Base-by-base conservation (phyloP, 495 filamentous ascomycete genomes). In the Xylaria grammica region DNA sequence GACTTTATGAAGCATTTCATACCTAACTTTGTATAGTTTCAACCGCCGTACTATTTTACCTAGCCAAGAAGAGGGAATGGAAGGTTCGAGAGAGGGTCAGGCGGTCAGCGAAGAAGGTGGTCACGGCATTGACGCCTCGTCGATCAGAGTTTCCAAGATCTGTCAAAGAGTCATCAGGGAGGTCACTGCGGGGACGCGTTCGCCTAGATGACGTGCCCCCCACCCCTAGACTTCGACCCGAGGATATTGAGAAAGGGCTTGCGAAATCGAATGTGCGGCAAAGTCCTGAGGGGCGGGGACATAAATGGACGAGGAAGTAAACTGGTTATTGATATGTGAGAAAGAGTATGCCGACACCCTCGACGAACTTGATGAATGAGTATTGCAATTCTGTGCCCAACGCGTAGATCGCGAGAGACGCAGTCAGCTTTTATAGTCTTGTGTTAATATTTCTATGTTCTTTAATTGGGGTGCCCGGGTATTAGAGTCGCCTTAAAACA, bases 401-500 rank as follows among this genome's bases (percentile, higher is more conserved):
- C 26, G 20, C n/a, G 32, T 46, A 38, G 50, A 44, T 32, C 17
- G 52, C 20, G 34, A 30, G 30, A 9, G 26, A 50, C 4, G 40
- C 44, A 63, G 7, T 45, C 5, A 30, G 22, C 13, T 38, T 17
- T 46, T 19, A 7, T 46, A 19, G 9, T n/a, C n/a, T 19, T 46
- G 22, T 57, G 26, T 20, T 49, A 27, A 50, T 58, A 19, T 48
- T 13, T 49, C 51, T 57, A 13, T 51, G 19, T 38, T 50, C 38
- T 52, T 61, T 34, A 29, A n/a, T 46, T 22, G 32, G 49, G 48
- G 24, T 27, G 44, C 46, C 45, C 45, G 68, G 60, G 62, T 71
- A 72, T 81, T 77, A 90, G 75, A 89, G 76, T 69, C 74, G 75
- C 68, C 90, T 84, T 67, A 93, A 87, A 46, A 84, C 84, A 75